A percentile compares a stretch with the other conserved stretches of the same genome.
Evolutionary conservation across 108 stramenopile genomes (phyloP).

Genomic region (Skeletonema costatum): DNA sequence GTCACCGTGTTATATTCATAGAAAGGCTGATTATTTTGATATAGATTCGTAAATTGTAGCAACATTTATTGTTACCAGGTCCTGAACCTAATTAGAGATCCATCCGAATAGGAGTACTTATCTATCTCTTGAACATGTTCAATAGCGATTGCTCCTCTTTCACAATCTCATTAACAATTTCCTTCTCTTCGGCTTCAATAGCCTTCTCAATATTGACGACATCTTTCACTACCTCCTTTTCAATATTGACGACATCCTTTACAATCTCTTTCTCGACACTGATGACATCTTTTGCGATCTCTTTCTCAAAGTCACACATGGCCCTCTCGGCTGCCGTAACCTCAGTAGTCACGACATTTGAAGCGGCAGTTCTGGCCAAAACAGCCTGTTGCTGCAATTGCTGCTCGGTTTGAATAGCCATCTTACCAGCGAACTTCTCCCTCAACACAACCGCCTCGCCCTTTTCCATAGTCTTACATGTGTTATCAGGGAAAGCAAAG

Average conservation of each 20-base stretch:
- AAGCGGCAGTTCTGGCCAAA: slow-evolving; percentile 71
- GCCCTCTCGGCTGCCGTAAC: slow-evolving; percentile 70
- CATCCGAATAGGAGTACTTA: not conserved
- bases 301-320: slow-evolving; percentile 67
- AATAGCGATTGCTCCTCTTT: not conserved
- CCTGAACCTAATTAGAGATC: not conserved
- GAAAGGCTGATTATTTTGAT: not conserved
- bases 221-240: slow-evolving; percentile 37
- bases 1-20: not conserved
- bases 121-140: not conserved
- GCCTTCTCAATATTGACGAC: slow-evolving; percentile 33
- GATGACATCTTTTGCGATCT: slow-evolving; percentile 50
- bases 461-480: slow-evolving; percentile 57
- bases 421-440: slow-evolving; percentile 87
- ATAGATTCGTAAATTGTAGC: not conserved
- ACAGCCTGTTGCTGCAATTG: slow-evolving; percentile 79
- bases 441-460: slow-evolving; percentile 63
- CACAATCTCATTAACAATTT: not conserved
- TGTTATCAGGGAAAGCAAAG: slow-evolving; percentile 78
- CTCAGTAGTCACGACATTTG: slow-evolving; percentile 67
- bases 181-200: slow-evolving; percentile 14
- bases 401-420: slow-evolving; percentile 75
- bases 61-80: not conserved
- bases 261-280: slow-evolving; percentile 43
- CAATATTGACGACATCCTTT: slow-evolving; percentile 21